Evolutionary conservation across 2,329 filamentous ascomycete genomes (phyloP).

Genomic region (Alternaria sp.): DNA sequence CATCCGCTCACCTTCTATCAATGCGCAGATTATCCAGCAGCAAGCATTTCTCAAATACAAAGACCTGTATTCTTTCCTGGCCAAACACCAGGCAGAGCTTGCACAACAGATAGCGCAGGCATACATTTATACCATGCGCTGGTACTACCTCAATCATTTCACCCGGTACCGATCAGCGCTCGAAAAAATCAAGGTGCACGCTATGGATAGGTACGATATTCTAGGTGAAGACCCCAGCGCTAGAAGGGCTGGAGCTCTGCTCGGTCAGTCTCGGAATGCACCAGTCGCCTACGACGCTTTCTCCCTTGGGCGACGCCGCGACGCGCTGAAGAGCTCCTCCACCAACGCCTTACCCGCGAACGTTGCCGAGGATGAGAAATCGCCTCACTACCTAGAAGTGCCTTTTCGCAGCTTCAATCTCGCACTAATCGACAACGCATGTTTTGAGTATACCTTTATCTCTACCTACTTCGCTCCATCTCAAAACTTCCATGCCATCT

Average conservation of each 20-base stretch:
- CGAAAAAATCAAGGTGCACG: constrained; percentile 82
- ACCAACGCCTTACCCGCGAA: constrained; percentile 84
- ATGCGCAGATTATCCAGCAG: constrained; percentile 95
- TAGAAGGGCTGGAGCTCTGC: constrained; percentile 63
- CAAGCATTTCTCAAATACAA: constrained; percentile 89
- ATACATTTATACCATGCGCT: constrained; percentile 98
- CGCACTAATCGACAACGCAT: constrained; percentile 90
- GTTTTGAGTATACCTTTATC: constrained; percentile 93
- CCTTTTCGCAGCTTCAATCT: constrained; percentile 96
- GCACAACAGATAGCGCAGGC: constrained; percentile 90
- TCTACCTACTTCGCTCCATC: constrained; percentile 86
- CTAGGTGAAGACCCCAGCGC: constrained; percentile 79
- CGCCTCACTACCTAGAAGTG: constrained; percentile 84
- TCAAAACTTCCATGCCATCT: constrained; percentile 77
- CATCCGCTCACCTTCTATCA: constrained; percentile 91
- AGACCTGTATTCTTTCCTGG: constrained; percentile 85
- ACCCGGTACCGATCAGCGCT: constrained; percentile 84
- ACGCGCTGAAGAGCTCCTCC: constrained; percentile 77
- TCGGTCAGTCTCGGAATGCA: constrained; percentile 47
- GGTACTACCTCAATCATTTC: constrained; percentile 96
- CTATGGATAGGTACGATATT: constrained; percentile 82
- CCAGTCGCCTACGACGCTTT: constrained; percentile 83
- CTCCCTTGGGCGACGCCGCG: constrained; percentile 83
- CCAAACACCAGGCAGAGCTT: constrained; percentile 80
- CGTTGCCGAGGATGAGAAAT: constrained; percentile 87